Base-by-base conservation (phyloP, 495 filamentous ascomycete genomes). In the Lophium mytilinum region DNA sequence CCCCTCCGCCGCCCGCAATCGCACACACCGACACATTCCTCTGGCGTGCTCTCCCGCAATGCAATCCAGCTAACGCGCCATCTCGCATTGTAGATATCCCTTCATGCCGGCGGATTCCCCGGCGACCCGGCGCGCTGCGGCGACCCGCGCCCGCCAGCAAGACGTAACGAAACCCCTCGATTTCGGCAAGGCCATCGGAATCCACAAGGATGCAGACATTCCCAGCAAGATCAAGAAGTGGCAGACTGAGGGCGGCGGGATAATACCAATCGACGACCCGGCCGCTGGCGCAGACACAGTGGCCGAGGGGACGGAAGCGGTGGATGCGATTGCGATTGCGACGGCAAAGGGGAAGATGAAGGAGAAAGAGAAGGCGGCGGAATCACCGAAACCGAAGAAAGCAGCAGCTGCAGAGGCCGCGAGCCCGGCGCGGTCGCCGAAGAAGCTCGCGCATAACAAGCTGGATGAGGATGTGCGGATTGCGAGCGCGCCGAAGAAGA, bases 401-500 rank as follows among this genome's bases (percentile, higher is more conserved):
- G 56, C 54, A n/a, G 58, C 53, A 8, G 37, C 30, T 11, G 52
- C 58, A 40, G 43, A 58, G 1, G 15, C 46, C 19, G 54, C 58
- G n/a, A n/a, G 24, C 10, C 52, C 57, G 34, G 52, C 59, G 49
- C 18, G 21, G n/a, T 51, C 48, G 18, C 61, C 57, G 30, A 62
- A 65, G 47, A 68, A 63, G 46, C 53, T 54, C n/a, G 48, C 30
- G 35, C 63, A 60, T 53, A 65, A 60, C 48, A 58, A 55, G 39
- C 47, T 70, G 43, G 66, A 66, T 37, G 60, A 64, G 10, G 70
- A 74, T 3, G 50, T 72, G 24, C 67, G 60, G 21, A 52, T 55
- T 39, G 71, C 68, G 17, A 68, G 45, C n/a, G 66, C 70, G 30
- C 71, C 72, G 30, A 71, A 70, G 64, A 75, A 75, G 62, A 66